Percentiles rank a stretch among this genome's conserved stretches.
phyloP scores from a whole-genome alignment of 441 rosid genomes.

The Adansonia gregorii region DNA sequence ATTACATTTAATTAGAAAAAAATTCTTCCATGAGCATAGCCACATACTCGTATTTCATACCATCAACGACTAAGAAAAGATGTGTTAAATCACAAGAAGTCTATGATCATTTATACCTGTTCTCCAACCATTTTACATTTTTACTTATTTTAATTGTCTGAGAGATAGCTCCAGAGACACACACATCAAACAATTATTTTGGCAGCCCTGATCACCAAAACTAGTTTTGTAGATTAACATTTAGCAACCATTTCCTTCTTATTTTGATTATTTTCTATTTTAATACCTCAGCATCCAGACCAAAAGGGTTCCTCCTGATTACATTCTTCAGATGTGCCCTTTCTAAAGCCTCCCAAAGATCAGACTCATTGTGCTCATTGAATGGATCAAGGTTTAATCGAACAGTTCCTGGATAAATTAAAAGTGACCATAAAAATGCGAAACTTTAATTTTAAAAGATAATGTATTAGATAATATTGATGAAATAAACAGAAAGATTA shows the following conservation, averaged over 20 bases:
- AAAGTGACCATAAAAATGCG: slow-evolving; percentile 20
- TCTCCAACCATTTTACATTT: background rate
- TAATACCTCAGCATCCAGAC: slow-evolving; percentile 83
- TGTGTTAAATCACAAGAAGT: background rate
- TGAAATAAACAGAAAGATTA: background rate
- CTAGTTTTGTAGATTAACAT: background rate
- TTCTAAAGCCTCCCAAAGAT: slow-evolving; percentile 92
- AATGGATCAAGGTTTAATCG: slow-evolving; percentile 94
- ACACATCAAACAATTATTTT: background rate
- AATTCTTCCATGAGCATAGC: background rate
- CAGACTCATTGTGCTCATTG: slow-evolving; percentile 84
- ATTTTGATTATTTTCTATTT: background rate
- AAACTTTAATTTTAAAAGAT: background rate
- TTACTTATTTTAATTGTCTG: background rate
- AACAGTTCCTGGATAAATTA: slow-evolving; percentile 69
- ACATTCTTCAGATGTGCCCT: slow-evolving; percentile 94
- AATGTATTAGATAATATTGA: background rate
- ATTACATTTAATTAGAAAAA: background rate
- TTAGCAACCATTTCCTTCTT: background rate
- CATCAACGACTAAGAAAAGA: background rate
- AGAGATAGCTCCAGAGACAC: background rate
- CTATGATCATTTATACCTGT: background rate
- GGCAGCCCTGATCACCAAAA: background rate
- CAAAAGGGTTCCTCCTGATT: slow-evolving; percentile 63
- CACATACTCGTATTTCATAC: background rate